Conservation (phyloP, 2,329 filamentous ascomycete species). For the Samsoniella hepiali region DNA sequence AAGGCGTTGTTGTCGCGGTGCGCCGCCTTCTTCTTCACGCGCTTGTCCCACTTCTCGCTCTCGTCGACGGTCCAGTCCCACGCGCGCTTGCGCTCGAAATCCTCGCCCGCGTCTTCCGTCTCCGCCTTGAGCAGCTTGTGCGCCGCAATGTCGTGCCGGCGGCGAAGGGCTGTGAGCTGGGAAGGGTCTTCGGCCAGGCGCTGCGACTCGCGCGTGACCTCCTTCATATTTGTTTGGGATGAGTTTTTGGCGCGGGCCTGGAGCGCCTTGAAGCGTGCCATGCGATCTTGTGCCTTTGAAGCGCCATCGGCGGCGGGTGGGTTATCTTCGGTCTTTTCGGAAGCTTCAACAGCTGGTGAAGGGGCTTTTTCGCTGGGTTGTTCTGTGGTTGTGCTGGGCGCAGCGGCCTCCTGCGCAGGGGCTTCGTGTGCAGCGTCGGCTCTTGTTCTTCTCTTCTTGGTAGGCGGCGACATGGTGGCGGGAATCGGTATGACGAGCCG, state of each 20-base stretch:
- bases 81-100: conserved; percentile 95
- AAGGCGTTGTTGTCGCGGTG: conserved; percentile 86
- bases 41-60: conserved; percentile 88
- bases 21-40: conserved; percentile 78
- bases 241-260: conserved; percentile 75
- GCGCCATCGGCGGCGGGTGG: conserved; percentile 26
- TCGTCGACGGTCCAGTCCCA: conserved; percentile 99
- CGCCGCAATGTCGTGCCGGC: conserved; percentile 81
- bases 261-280: conserved; percentile 82
- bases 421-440: conserved; percentile 20
- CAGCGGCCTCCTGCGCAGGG: conserved; percentile 5
- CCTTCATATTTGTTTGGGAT: conserved; percentile 72
- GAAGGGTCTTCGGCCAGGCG: conserved; percentile 73
- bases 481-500: background rate
- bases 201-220: conserved; percentile 78
- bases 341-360: background rate
- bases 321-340: conserved; percentile 19
- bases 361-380: conserved; percentile 18
- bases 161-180: conserved; percentile 73
- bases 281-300: conserved; percentile 59
- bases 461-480: conserved; percentile 36
- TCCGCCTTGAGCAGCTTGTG: conserved; percentile 94
- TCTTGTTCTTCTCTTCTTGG: conserved; percentile 45
- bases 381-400: conserved; percentile 21
- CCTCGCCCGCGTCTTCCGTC: conserved; percentile 76